These are phyloP conservation scores for Lathyrus sativus DNA, from an alignment of 306 rosid genomes.

Conservation along the genomic window DNA sequence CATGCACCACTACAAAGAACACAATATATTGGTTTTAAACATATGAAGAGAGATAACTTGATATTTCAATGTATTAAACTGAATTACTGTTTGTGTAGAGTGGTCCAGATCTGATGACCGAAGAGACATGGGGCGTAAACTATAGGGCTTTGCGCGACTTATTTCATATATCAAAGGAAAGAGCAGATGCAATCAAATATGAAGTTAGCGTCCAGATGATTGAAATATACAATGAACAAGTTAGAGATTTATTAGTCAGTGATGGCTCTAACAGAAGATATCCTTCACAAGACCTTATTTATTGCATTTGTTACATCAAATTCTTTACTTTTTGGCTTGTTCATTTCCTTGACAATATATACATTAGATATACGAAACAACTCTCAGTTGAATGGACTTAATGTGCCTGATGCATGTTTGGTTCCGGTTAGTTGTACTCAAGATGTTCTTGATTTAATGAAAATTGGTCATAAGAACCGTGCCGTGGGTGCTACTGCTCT, in stretches of 20 bases:
- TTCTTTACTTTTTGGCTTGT: not conserved
- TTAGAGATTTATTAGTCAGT: constrained; percentile 88
- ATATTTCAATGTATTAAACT: not conserved
- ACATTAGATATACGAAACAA: constrained; percentile 95
- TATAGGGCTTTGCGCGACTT: constrained; percentile 89
- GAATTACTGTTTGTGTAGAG: constrained; percentile 50
- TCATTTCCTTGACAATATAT: constrained; percentile 57
- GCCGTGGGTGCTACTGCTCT: constrained; percentile 96
- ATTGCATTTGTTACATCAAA: constrained; percentile 18
- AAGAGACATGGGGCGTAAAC: constrained; percentile 95
- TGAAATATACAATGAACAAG: constrained; percentile 96
- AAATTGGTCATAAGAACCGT: constrained; percentile 84
- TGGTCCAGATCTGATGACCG: constrained; percentile 87
- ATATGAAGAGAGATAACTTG: constrained; percentile 1
- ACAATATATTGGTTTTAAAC: no score
- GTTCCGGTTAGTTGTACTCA: constrained; percentile 83
- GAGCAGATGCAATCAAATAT: constrained; percentile 67
- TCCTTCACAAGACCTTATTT: constrained; percentile 54
- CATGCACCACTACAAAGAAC: no score
- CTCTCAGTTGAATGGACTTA: constrained; percentile 91
- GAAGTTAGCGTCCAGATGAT: constrained; percentile 97
- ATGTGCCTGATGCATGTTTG: constrained; percentile 93
- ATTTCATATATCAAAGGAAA: constrained; percentile 80
- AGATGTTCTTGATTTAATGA: constrained; percentile 91
- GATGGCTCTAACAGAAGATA: constrained; percentile 94